phyloP scores from a whole-genome alignment of 331 rosid species.

The Dryas integrifolia region DNA sequence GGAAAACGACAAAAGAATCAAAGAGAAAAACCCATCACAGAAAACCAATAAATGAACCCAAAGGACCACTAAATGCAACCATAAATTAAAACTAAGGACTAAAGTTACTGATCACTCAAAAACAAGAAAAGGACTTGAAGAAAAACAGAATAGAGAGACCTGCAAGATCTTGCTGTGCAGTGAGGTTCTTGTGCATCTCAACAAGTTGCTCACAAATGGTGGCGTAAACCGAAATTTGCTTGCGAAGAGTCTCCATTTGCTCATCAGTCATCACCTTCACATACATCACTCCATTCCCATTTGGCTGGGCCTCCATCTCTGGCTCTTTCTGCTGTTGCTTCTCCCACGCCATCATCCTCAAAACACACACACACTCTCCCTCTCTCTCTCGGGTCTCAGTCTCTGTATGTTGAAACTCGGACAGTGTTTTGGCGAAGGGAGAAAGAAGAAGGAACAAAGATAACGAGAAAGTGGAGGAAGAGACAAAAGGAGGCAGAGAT shows the following conservation, averaged over 20 bases:
- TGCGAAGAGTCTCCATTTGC: constrained; percentile 83
- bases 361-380: neutral
- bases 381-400: neutral
- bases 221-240: constrained; percentile 80
- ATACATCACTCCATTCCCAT: constrained; percentile 39
- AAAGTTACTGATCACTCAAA: neutral
- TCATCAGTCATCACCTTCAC: constrained; percentile 97
- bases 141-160: constrained; percentile 33
- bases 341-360: constrained; percentile 24
- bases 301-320: constrained; percentile 11
- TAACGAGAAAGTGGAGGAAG: constrained; percentile 28
- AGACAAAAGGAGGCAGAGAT: constrained; percentile 16
- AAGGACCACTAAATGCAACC: neutral
- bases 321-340: constrained; percentile 34
- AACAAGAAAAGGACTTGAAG: neutral
- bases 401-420: neutral
- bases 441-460: neutral
- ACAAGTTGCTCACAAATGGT: constrained; percentile 82
- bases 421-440: neutral
- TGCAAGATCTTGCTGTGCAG: constrained; percentile 82
- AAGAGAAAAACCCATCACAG: neutral
- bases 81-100: neutral
- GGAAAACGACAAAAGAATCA: constrained; percentile 3
- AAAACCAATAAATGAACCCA: neutral
- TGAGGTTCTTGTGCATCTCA: constrained; percentile 73